Base-by-base conservation (phyloP, 805 yeast species). In the Henningerozyma blattae region DNA sequence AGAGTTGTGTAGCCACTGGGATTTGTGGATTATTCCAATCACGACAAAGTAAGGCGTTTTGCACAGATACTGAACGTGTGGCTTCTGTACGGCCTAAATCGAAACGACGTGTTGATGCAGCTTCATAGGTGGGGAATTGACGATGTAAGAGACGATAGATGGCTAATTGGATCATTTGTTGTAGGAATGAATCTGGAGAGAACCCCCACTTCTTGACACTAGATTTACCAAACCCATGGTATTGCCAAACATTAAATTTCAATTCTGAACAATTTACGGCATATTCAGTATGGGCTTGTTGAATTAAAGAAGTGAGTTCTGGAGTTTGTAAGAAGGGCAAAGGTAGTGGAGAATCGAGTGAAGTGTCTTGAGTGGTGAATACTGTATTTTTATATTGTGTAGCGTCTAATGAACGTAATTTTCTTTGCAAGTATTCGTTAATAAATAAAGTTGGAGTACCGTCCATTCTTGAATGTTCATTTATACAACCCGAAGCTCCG, bases 381-480 rank as follows among this genome's bases (percentile, higher is more conserved):
- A 27, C 27, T 15, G 15, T 31, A 29, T 26, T 27, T 20, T 30
- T 20, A 34, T 59, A 61, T 30, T 44, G 42, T 9, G 33, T 27
- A 16, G 55, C 55, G 46, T 72, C 61, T 50, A 72, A 54, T 49
- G 71, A 67, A 36, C 56, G 41, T 37, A 87, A 59, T 45, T 73
- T 69, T 34, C 67, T 67, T 42, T 75, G 67, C 27, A 89, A 67
- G 50, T 67, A 76, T 59, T 85, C 85, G 58, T 89, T 89, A 62
- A 89, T 63, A 43, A 85, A 76, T 50, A 84, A 74, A 20, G 95
- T 89, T 52, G 96, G 94, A 8, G 95, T 84, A 41, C 97, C 98
- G 59, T 89, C 98, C 97, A 89, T 89, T 65, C 75, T 81, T 16
- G 96, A 85, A 65, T 89, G 98, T 64, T 89, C 98, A 41, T 94